Percentiles rank a stretch among this genome's conserved stretches.
phyloP scores from a whole-genome alignment of 2,329 filamentous ascomycete genomes.

The Knoxdaviesia capensis region DNA sequence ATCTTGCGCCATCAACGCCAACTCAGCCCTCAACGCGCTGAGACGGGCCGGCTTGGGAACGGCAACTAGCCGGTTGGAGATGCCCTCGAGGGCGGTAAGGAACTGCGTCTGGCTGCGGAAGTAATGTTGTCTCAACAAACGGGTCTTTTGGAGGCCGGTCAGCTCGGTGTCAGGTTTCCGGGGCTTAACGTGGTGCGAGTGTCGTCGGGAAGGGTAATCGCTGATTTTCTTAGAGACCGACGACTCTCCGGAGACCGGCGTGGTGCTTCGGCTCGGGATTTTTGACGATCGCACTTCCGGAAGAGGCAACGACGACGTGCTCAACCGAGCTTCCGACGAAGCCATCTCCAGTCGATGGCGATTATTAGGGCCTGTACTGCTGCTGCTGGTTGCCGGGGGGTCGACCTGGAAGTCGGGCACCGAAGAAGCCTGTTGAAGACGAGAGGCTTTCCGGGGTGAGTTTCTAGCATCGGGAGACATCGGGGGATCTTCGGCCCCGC shows the following conservation, averaged over 20 bases:
- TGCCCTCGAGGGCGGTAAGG: conserved; percentile 59
- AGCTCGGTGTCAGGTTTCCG: conserved; percentile 39
- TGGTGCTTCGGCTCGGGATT: conserved; percentile 29
- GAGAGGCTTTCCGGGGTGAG: too few relatives aligned
- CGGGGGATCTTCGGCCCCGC: too few relatives aligned
- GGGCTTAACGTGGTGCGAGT: conserved; percentile 40
- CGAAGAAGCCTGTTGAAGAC: too few relatives aligned
- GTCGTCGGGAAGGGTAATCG: conserved; percentile 21
- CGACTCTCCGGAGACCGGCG: conserved; percentile 32
- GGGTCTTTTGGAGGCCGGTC: conserved; percentile 45
- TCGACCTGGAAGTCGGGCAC: too few relatives aligned
- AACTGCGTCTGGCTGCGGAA: conserved; percentile 69
- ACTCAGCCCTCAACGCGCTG: conserved; percentile 61
- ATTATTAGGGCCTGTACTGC: conserved; percentile 8
- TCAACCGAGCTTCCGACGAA: conserved; percentile 38
- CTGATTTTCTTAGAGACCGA: conserved; percentile 10
- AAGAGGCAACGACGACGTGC: conserved; percentile 46
- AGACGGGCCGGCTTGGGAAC: conserved; percentile 67
- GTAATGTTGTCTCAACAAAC: conserved; percentile 59
- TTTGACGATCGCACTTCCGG: conserved; percentile 37
- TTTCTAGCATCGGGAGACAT: too few relatives aligned
- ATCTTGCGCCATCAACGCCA: conserved; percentile 64
- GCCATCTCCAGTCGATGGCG: conserved; percentile 27
- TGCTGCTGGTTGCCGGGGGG: background rate
- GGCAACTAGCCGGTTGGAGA: conserved; percentile 65